Base-by-base conservation (phyloP, 2,329 filamentous ascomycete genomes). In the Daldinia sp. region DNA sequence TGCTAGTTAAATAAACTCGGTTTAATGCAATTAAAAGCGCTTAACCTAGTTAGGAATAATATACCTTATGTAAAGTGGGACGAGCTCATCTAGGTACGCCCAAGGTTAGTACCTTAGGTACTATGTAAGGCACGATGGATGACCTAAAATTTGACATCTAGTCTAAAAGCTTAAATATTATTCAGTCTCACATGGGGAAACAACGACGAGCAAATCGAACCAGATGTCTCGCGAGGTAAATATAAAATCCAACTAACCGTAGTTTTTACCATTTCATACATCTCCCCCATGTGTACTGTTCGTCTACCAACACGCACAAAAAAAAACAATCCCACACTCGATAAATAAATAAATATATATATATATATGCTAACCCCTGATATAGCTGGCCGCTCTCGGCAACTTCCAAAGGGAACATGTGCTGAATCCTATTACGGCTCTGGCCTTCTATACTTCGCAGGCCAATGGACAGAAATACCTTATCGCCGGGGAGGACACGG, bases 401-500 rank as follows among this genome's bases (percentile, higher is more conserved):
- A 68, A 60, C 29, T 68, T 70, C 57, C 58, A 62, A 47, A 67
- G 70, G 65, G 77, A 79, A 62, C 77, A 81, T 51, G 76, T 81
- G 25, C 77, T 84, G 23, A 81, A 79, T 57, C 87, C 88, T 47
- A 80, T 90, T 58, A 90, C 88, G 19, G 85, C 86, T 2, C 77
- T 90, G 29, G 81, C 80, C 21, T 85, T 89, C 67, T 82, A 81
- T 70, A 73, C 73, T 3, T 68, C 71, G 21, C 52, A 61, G 2
- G 67, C 70, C 10, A 60, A 66, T 41, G 76, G 73, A 8, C 66
- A 65, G 19, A 67, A 74, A 17, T 81, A 83, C 52, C 73, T 89
- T 21, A 77, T 90, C 25, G 84, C 83, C 1, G 88, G 83, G 37
- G 86, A 90, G 72, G 87, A 90, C 61, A 82, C 82, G 7, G 79